These are phyloP conservation scores for Trifolium repens DNA, from an alignment of 306 rosid species.

Conservation along the genomic window DNA sequence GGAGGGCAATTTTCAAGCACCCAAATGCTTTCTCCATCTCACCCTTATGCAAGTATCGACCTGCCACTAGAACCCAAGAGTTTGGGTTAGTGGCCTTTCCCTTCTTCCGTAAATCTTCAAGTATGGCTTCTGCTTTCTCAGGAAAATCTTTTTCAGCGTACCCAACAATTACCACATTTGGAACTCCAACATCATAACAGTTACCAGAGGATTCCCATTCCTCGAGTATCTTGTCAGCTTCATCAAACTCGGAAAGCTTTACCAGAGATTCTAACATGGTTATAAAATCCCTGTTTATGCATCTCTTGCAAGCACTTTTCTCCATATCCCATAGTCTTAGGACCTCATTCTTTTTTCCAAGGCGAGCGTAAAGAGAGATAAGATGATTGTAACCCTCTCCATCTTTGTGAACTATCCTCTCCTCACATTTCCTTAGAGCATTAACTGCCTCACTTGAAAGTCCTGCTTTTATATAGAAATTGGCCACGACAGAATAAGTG, in stretches of 20 bases:
- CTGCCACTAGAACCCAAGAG: constrained; percentile 69
- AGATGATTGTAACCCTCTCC: constrained; percentile 71
- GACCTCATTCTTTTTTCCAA: constrained; percentile 69
- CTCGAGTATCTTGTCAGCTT: constrained; percentile 66
- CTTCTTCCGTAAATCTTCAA: constrained; percentile 56
- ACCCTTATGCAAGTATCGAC: constrained; percentile 54
- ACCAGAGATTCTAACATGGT: constrained; percentile 66
- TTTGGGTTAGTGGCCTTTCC: constrained; percentile 62
- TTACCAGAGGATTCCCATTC: constrained; percentile 87
- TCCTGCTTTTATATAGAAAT: constrained; percentile 62
- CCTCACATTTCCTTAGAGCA: constrained; percentile 71
- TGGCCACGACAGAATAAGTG: constrained; percentile 74
- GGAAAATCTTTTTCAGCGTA: constrained; percentile 55
- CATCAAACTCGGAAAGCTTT: constrained; percentile 68
- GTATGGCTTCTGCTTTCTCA: constrained; percentile 72
- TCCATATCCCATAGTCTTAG: constrained; percentile 69
- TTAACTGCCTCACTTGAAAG: constrained; percentile 52
- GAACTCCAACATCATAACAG: constrained; percentile 71
- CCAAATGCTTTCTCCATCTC: constrained; percentile 61
- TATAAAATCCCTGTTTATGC: constrained; percentile 73
- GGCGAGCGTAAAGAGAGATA: constrained; percentile 64
- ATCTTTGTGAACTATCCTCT: constrained; percentile 66
- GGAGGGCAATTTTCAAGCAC: constrained; percentile 64
- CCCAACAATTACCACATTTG: constrained; percentile 57
- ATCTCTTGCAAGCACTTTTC: constrained; percentile 71